Evolutionary conservation across 2,329 filamentous ascomycete species (phyloP).

Genomic region (Diaporthe amygdali): DNA sequence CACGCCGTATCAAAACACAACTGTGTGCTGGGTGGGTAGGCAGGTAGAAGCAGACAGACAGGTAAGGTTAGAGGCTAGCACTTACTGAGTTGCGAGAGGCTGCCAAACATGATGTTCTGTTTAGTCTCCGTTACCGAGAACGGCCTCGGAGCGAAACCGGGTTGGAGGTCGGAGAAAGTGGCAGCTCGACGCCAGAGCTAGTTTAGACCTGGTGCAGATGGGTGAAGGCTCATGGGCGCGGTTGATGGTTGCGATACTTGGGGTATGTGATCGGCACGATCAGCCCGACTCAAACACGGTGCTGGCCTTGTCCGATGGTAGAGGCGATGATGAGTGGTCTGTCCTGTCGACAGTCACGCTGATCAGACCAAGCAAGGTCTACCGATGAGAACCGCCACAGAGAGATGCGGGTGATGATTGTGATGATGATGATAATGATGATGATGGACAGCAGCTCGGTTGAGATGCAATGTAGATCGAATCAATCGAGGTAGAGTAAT

Average conservation of each 20-base stretch:
- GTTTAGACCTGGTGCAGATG: neutral
- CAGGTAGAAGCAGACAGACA: neutral
- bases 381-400: neutral
- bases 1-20: neutral
- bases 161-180: neutral
- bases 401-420: neutral
- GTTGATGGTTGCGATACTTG: neutral
- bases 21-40: too few relatives aligned
- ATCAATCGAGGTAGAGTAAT: neutral
- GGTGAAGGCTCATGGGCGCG: neutral
- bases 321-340: neutral
- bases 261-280: slow-evolving; percentile 4
- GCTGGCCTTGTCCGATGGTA: neutral
- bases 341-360: neutral
- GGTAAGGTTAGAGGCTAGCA: slow-evolving; percentile 21
- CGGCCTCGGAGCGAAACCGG: neutral
- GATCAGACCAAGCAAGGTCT: neutral
- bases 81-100: slow-evolving; percentile 46
- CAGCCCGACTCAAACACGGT: slow-evolving; percentile 15
- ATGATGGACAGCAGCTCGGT: neutral
- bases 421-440: neutral
- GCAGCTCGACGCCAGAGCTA: slow-evolving; percentile 6
- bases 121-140: neutral
- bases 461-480: neutral
- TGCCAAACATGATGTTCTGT: slow-evolving; percentile 47